A percentile compares a stretch with the other conserved stretches of the same genome.
Conservation (phyloP, 2,329 filamentous ascomycete species). For the Ophiosphaerella korrae region DNA sequence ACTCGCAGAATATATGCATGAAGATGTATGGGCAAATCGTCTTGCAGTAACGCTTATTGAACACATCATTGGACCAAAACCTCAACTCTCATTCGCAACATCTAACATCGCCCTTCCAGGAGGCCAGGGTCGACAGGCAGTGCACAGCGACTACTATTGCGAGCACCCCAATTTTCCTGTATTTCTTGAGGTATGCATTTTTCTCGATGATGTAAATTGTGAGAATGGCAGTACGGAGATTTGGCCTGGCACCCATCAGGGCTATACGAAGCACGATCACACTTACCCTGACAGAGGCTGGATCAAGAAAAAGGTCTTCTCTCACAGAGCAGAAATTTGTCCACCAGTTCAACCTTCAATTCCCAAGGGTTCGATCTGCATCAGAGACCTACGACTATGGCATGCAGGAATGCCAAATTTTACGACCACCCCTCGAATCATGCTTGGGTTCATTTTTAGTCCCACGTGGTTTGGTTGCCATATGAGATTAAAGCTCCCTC, state of each 20-base stretch:
- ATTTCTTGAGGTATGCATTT: slow-evolving; percentile 51
- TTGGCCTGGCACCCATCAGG: slow-evolving; percentile 53
- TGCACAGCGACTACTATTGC: slow-evolving; percentile 25
- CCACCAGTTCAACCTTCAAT: slow-evolving; percentile 49
- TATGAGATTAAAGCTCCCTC: slow-evolving; percentile 41
- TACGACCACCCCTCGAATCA: slow-evolving; percentile 48
- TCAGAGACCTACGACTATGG: slow-evolving; percentile 53
- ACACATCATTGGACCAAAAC: slow-evolving; percentile 22
- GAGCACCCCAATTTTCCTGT: slow-evolving; percentile 39
- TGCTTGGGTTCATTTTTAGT: slow-evolving; percentile 47
- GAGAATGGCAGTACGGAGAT: slow-evolving; percentile 54
- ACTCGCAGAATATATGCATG: slow-evolving; percentile 15
- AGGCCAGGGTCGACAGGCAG: slow-evolving; percentile 22
- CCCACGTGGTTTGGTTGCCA: slow-evolving; percentile 47
- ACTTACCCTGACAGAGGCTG: slow-evolving; percentile 21
- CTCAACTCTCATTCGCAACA: slow-evolving; percentile 23
- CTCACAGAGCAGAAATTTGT: slow-evolving; percentile 36
- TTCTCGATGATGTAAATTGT: slow-evolving; percentile 48
- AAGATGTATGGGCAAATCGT: slow-evolving; percentile 23
- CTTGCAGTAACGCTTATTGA: slow-evolving; percentile 19
- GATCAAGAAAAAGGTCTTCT: slow-evolving; percentile 42
- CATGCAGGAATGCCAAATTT: slow-evolving; percentile 53
- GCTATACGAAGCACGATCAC: slow-evolving; percentile 39
- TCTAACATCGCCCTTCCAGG: slow-evolving; percentile 22
- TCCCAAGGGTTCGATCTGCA: slow-evolving; percentile 47